Evolutionary conservation across 1,284 basidiomycete species (phyloP), one percentile per base, ranked within the genome.

Genomic region (Veloboletus limbatus): DNA sequence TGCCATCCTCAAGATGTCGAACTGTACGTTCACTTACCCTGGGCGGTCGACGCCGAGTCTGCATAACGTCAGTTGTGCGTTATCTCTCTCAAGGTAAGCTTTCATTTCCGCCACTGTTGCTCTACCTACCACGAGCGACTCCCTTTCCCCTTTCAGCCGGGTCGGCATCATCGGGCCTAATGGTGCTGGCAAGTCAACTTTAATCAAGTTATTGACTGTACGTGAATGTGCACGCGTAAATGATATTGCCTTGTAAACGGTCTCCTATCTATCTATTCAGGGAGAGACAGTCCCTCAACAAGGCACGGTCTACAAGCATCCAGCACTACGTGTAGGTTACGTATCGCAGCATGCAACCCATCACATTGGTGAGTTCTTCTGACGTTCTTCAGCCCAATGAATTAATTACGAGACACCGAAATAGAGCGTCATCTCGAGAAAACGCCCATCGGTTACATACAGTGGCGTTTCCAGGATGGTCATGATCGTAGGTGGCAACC

Each of bases 381-480:
- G 33, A 43, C 37, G 54, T 63, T 30, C 42, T 30, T 52, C 26
- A 40, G 35, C 16, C 30, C 21, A 18, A 50, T 46, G 50, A 48
- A 64, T 55, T 55, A 44, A 48, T 52, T 25, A 49, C 45, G 33
- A 49, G 26, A 43, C 49, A 35, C 45, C 39, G 49, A 38, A n/a
- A 53, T 46, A 89, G 93, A 97, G 68, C 83, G 82, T 61, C 93
- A 97, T 72, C 68, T 97, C 37, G 92, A 96, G 69, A 96, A 97
- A 74, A 96, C 93, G 8, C 91, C 94, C 17, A 91, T 96, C 50
- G 87, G 88, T 51, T 97, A 97, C 66, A 97, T 97, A 60, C 92
- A 96, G 71, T 99, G 96, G 96, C 89, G 96, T 61, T 99, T 95
- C 82, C 95, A 98, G 70, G 95, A 97, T 68, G 97, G 96, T 39